phyloP scores from a whole-genome alignment of 2,329 filamentous ascomycete species.

The Aplosporella prunicola region DNA sequence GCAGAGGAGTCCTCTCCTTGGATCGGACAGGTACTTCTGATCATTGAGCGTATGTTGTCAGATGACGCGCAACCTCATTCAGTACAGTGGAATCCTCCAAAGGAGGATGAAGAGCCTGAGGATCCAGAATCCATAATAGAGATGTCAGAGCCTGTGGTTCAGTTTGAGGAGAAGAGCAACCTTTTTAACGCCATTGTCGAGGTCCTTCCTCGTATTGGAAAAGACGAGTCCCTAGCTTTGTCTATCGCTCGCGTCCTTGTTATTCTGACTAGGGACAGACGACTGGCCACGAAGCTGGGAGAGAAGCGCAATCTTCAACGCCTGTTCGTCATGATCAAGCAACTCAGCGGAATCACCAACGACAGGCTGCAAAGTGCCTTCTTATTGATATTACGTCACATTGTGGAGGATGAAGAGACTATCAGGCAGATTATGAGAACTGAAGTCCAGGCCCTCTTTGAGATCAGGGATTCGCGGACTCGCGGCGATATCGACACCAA shows the following conservation, averaged over 20 bases:
- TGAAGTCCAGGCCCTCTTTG: slow-evolving; percentile 74
- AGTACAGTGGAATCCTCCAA: slow-evolving; percentile 58
- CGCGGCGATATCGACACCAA: slow-evolving; percentile 51
- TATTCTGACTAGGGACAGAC: slow-evolving; percentile 72
- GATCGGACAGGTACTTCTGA: slow-evolving; percentile 82
- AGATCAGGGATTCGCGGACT: slow-evolving; percentile 37
- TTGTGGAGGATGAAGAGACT: slow-evolving; percentile 87
- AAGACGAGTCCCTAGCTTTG: slow-evolving; percentile 74
- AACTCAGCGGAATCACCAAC: slow-evolving; percentile 70
- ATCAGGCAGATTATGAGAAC: slow-evolving; percentile 85
- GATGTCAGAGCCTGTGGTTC: slow-evolving; percentile 52
- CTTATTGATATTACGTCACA: slow-evolving; percentile 80
- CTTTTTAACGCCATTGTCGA: slow-evolving; percentile 74
- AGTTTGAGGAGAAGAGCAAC: slow-evolving; percentile 54
- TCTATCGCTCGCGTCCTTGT: slow-evolving; percentile 77
- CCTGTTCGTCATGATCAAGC: slow-evolving; percentile 91
- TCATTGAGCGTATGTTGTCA: slow-evolving; percentile 82
- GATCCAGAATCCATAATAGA: slow-evolving; percentile 47
- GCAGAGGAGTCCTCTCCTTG: slow-evolving; percentile 78
- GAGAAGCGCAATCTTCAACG: slow-evolving; percentile 84
- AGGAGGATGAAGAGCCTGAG: slow-evolving; percentile 30
- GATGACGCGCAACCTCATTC: slow-evolving; percentile 76
- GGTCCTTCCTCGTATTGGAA: slow-evolving; percentile 75
- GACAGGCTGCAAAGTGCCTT: slow-evolving; percentile 65
- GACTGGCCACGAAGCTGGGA: slow-evolving; percentile 64